Evolutionary conservation across 1,139 yeast species (phyloP).

Genomic region (Blastobotrys petasosporus): DNA sequence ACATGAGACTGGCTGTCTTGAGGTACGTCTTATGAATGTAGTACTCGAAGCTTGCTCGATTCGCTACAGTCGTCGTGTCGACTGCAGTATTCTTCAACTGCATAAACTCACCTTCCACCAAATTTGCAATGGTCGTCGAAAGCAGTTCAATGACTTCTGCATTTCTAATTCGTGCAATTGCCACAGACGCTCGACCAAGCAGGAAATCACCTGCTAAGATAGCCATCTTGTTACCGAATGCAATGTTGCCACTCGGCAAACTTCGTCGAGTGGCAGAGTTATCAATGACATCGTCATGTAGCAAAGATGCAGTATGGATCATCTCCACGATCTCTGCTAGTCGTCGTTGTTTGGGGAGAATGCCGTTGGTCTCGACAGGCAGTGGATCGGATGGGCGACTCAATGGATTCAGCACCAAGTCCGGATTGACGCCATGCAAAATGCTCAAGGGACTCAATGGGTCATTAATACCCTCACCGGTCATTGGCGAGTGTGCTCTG

Average conservation of each 20-base stretch:
- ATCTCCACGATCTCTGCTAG: conserved; percentile 96
- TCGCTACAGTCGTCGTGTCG: conserved; percentile 56
- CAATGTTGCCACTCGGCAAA: conserved; percentile 84
- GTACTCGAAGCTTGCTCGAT: conserved; percentile 88
- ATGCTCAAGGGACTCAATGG: conserved; percentile 72
- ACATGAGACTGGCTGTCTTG: conserved; percentile 91
- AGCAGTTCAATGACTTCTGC: conserved; percentile 96
- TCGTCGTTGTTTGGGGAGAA: conserved; percentile 88
- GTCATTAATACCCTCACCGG: conserved; percentile 32
- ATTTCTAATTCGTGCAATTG: conserved; percentile 84
- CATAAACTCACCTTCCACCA: conserved; percentile 98
- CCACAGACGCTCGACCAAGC: conserved; percentile 93
- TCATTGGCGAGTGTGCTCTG: conserved; percentile 24
- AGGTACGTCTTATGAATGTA: conserved; percentile 91
- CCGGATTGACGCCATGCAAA: conserved; percentile 84
- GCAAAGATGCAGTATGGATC: conserved; percentile 95
- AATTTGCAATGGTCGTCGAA: conserved; percentile 92
- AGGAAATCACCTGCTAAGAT: conserved; percentile 94
- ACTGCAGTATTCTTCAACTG: conserved; percentile 87
- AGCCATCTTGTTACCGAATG: conserved; percentile 96
- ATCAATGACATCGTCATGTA: conserved; percentile 97
- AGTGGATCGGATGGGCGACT: conserved; percentile 72
- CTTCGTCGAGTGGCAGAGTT: conserved; percentile 87
- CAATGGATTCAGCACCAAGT: conserved; percentile 70
- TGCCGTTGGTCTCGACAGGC: conserved; percentile 47